Percentiles rank a stretch among this genome's conserved stretches.
Evolutionary conservation across 768 basidiomycete genomes (phyloP).

Genomic region (Boletus rubescentipes): DNA sequence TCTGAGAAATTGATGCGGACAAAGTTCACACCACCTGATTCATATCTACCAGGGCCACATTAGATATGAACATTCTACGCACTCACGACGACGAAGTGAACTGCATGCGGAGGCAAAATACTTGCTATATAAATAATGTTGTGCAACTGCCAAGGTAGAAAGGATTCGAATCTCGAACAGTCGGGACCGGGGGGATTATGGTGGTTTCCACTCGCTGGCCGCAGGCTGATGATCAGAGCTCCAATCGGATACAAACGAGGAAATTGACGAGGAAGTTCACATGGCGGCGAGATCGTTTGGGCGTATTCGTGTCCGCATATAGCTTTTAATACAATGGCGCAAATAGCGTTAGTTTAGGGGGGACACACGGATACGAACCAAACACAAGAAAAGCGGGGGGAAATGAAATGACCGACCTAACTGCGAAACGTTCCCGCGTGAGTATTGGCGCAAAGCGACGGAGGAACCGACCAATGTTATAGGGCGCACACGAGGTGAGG

Average conservation of each 20-base stretch:
- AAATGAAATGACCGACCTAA: neutral
- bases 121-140: neutral
- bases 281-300: neutral
- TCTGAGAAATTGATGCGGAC: neutral
- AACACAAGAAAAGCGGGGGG: neutral
- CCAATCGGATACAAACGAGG: constrained; percentile 8
- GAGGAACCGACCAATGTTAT: neutral
- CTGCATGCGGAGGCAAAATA: neutral
- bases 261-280: constrained; percentile 1
- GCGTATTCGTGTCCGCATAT: neutral
- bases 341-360: neutral
- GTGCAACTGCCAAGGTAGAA: neutral
- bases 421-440: neutral
- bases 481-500: neutral
- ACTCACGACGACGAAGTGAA: neutral
- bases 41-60: neutral
- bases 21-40: neutral
- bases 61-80: neutral
- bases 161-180: neutral
- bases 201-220: neutral
- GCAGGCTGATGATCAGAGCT: neutral
- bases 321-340: neutral
- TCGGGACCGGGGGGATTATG: constrained; percentile 2
- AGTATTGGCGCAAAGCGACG: neutral
- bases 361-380: neutral